Evolutionary conservation across 352 stramenopile genomes (phyloP).

Genomic region (Discostella stelligera): DNA sequence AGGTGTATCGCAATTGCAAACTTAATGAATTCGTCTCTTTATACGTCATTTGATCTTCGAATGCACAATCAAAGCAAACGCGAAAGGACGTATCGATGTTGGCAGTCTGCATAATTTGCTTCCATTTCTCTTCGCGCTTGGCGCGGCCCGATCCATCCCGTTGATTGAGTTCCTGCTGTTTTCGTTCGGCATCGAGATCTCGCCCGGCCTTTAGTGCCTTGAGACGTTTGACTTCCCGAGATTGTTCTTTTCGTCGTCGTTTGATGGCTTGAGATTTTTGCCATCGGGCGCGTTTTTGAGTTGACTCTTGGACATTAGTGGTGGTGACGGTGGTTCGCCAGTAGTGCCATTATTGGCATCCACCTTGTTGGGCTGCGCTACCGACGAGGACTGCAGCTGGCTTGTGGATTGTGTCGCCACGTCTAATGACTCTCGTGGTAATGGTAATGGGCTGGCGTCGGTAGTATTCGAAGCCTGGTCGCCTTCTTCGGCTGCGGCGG

Average conservation of each 20-base stretch:
- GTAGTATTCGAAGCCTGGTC: too few species aligned
- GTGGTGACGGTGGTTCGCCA: neutral
- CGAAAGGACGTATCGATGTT: constrained; percentile 84
- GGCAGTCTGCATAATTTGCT: constrained; percentile 36
- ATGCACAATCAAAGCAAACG: constrained; percentile 89
- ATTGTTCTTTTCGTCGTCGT: constrained; percentile 84
- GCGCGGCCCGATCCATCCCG: constrained; percentile 58
- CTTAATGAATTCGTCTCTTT: constrained; percentile 92
- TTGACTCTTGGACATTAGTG: constrained; percentile 69
- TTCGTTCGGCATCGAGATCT: constrained; percentile 65
- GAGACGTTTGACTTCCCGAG: constrained; percentile 53
- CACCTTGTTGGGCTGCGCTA: too few species aligned
- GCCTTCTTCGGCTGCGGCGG: too few species aligned
- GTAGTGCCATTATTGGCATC: too few species aligned
- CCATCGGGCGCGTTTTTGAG: constrained; percentile 66
- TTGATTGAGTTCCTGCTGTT: constrained; percentile 33
- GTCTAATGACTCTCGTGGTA: too few species aligned
- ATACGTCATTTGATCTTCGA: constrained; percentile 90
- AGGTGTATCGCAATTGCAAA: constrained; percentile 91
- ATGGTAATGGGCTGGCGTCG: too few species aligned
- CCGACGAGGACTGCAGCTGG: too few species aligned
- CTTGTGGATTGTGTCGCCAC: too few species aligned
- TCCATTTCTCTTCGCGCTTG: constrained; percentile 82
- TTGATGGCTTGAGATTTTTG: constrained; percentile 88
- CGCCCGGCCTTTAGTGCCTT: constrained; percentile 68